Evolutionary conservation across 2,329 filamentous ascomycete genomes (phyloP).

Genomic region (Pezicula radicicola): DNA sequence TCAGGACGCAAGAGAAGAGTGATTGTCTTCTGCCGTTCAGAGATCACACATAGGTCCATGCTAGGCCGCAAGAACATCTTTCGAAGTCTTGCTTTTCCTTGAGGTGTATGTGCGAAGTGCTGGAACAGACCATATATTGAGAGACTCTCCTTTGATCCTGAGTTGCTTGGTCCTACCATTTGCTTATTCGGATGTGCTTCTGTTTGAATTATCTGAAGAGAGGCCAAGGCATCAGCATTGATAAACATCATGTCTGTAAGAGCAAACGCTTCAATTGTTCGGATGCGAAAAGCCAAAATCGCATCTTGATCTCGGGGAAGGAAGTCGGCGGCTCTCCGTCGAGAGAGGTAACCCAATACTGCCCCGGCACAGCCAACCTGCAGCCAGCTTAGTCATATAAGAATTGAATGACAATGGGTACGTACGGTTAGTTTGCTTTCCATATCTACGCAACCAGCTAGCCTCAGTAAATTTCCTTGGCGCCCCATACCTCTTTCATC

Average conservation of each 20-base stretch:
- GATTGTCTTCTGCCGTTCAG: conserved; percentile 69
- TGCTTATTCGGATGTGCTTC: conserved; percentile 82
- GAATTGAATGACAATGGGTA: not conserved
- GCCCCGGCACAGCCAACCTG: conserved; percentile 81
- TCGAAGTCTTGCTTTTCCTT: conserved; percentile 73
- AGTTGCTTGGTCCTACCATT: conserved; percentile 64
- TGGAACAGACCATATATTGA: conserved; percentile 84
- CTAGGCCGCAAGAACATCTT: conserved; percentile 80
- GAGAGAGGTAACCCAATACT: conserved; percentile 73
- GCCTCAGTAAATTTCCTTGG: conserved; percentile 63
- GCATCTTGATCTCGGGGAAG: conserved; percentile 56
- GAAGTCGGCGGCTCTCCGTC: conserved; percentile 60
- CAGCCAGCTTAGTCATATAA: conserved; percentile 5
- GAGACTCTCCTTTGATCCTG: conserved; percentile 72
- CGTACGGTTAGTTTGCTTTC: conserved; percentile 68
- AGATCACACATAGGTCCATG: conserved; percentile 63
- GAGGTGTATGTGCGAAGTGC: conserved; percentile 69
- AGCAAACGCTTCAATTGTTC: conserved; percentile 70
- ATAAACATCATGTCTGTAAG: conserved; percentile 69
- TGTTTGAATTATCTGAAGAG: conserved; percentile 80
- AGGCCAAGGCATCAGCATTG: conserved; percentile 74
- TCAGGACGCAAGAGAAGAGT: conserved; percentile 62
- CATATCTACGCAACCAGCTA: conserved; percentile 70
- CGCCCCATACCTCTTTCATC: conserved; percentile 44
- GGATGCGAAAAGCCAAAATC: conserved; percentile 55